Conservation (phyloP, 2,329 filamentous ascomycete genomes). For the Colletotrichum aenigma region DNA sequence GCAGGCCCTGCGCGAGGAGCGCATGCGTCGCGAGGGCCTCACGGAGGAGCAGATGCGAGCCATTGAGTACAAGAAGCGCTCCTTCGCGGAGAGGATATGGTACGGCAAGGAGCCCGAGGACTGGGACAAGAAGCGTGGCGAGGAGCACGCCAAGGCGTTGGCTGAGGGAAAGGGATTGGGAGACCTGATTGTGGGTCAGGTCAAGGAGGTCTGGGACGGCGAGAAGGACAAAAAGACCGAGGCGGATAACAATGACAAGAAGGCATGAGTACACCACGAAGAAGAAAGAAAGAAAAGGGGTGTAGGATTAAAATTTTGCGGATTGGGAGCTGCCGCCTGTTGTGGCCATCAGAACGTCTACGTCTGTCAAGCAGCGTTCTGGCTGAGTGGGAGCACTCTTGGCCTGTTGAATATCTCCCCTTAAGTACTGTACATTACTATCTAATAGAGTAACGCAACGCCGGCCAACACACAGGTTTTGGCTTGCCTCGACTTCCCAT, state of each 20-base stretch:
- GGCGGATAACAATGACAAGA: slow-evolving; percentile 20
- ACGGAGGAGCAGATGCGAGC: slow-evolving; percentile 27
- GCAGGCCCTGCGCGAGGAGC: slow-evolving; percentile 43
- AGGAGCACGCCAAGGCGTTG: slow-evolving; percentile 56
- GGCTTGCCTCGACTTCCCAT: neutral
- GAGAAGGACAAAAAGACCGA: slow-evolving; percentile 18
- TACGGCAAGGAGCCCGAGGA: slow-evolving; percentile 61
- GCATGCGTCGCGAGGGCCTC: slow-evolving; percentile 22
- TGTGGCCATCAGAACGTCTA: neutral
- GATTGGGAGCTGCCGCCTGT: neutral
- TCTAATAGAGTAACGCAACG: neutral
- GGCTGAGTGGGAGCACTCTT: neutral
- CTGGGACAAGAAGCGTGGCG: slow-evolving; percentile 57
- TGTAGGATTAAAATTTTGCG: neutral
- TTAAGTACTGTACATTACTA: slow-evolving; percentile 11
- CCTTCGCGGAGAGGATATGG: slow-evolving; percentile 55
- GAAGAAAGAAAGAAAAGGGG: neutral
- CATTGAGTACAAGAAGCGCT: slow-evolving; percentile 26
- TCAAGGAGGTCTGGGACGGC: slow-evolving; percentile 56
- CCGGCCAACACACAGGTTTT: neutral
- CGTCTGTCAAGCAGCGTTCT: neutral
- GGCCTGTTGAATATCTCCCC: neutral
- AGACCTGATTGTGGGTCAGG: slow-evolving; percentile 60
- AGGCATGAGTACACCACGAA: neutral
- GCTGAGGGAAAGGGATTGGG: slow-evolving; percentile 61